Evolutionary conservation across 768 basidiomycete genomes (phyloP).

Genomic region (Pulveroboletus sp.): DNA sequence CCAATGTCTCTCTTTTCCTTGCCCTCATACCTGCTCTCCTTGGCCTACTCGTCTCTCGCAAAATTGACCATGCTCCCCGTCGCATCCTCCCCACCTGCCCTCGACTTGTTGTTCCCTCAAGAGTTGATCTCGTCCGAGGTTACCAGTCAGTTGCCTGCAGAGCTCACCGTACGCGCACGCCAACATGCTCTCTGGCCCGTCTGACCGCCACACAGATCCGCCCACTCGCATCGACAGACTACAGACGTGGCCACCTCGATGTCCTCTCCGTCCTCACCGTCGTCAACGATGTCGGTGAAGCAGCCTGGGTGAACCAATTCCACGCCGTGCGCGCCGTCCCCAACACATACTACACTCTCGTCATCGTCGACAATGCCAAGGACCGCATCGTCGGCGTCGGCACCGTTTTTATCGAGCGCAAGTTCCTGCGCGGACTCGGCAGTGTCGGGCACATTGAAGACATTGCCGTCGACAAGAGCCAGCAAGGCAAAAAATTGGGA

Average conservation of each 20-base stretch:
- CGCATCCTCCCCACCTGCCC: conserved; percentile 52
- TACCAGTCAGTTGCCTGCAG: conserved; percentile 53
- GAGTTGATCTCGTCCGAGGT: conserved; percentile 69
- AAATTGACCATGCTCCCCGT: conserved; percentile 9
- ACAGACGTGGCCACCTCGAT: conserved; percentile 76
- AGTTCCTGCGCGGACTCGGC: conserved; percentile 86
- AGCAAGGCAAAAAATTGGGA: conserved; percentile 93
- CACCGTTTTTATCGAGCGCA: conserved; percentile 85
- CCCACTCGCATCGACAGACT: conserved; percentile 84
- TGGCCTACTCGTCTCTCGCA: not conserved
- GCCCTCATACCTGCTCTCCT: conserved; percentile 4
- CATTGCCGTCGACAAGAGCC: conserved; percentile 84
- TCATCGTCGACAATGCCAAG: conserved; percentile 70
- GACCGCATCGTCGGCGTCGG: conserved; percentile 86
- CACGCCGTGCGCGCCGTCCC: conserved; percentile 51
- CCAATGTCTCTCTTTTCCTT: not conserved
- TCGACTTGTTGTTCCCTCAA: conserved; percentile 78
- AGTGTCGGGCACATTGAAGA: conserved; percentile 96
- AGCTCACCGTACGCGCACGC: conserved; percentile 24
- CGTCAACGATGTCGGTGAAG: conserved; percentile 62
- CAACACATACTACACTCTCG: conserved; percentile 78
- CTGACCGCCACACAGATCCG: conserved; percentile 61
- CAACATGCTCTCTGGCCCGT: not conserved
- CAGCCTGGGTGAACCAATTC: conserved; percentile 72
- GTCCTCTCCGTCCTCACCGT: conserved; percentile 74